These are phyloP conservation scores for Dendrobium huoshanense DNA, from an alignment of 106 monocot genomes.

Conservation along the genomic window DNA sequence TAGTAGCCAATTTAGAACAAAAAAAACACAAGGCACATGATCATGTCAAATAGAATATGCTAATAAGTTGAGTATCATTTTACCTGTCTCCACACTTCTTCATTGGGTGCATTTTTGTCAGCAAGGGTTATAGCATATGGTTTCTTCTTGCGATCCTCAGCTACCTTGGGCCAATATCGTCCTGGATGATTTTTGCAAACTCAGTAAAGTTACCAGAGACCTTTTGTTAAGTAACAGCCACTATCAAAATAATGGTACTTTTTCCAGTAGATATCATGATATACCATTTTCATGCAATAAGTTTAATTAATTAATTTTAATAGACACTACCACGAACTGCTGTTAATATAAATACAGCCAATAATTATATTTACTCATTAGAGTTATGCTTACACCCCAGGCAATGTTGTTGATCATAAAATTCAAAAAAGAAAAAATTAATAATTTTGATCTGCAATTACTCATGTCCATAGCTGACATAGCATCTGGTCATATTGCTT, in stretches of 20 bases:
- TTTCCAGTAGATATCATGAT: neutral
- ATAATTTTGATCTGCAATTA: neutral
- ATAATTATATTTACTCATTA: neutral
- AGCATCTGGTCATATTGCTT: no score
- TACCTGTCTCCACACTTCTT: conserved; percentile 98
- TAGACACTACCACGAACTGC: neutral
- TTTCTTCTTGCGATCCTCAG: conserved; percentile 73
- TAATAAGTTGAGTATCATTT: neutral
- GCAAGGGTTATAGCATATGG: conserved; percentile 84
- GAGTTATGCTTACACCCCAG: neutral
- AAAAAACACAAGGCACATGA: neutral
- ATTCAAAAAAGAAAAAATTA: neutral
- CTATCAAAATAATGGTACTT: neutral
- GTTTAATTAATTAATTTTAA: neutral
- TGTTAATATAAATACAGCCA: neutral
- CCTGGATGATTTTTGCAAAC: conserved; percentile 36
- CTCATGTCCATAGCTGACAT: neutral
- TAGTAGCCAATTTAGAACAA: neutral
- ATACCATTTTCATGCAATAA: neutral
- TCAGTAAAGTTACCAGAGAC: neutral
- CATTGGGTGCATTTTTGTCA: conserved; percentile 99
- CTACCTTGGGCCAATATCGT: conserved; percentile 91
- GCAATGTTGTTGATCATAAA: neutral
- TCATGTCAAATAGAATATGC: neutral
- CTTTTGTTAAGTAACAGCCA: neutral